Conservation (phyloP, 768 basidiomycete genomes). For the Panus rudis region DNA sequence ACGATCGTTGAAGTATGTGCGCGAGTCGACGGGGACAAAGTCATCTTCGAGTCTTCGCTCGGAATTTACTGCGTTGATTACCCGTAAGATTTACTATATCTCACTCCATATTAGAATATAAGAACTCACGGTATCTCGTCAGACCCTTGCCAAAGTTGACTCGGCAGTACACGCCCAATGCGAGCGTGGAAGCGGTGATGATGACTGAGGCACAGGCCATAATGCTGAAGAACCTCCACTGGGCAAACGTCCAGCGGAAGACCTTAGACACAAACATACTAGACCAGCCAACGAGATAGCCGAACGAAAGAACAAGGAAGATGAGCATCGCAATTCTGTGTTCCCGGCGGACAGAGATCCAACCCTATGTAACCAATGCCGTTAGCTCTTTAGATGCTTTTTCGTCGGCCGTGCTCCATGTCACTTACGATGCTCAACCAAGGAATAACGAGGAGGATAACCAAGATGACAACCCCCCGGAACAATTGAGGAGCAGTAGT, state of each 20-base stretch:
- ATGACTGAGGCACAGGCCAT: conserved; percentile 53
- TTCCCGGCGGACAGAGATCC: conserved; percentile 71
- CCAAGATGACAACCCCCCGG: conserved; percentile 46
- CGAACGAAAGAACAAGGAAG: conserved; percentile 54
- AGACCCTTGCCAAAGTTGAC: conserved; percentile 77
- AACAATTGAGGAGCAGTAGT: conserved; percentile 41
- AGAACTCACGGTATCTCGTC: conserved; percentile 50
- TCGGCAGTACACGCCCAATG: conserved; percentile 61
- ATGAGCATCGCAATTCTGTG: conserved; percentile 47
- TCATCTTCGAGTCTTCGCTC: conserved; percentile 39
- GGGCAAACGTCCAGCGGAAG: conserved; percentile 70
- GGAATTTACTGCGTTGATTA: too few relatives aligned
- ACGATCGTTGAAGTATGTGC: conserved; percentile 26
- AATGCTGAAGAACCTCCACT: conserved; percentile 69
- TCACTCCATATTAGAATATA: too few relatives aligned
- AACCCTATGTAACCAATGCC: conserved; percentile 45
- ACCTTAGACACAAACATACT: conserved; percentile 65
- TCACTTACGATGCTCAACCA: conserved; percentile 56
- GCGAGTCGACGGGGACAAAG: conserved; percentile 28
- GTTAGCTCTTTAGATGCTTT: too few relatives aligned
- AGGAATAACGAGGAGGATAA: conserved; percentile 52
- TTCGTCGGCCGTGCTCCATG: too few relatives aligned
- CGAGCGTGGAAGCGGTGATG: conserved; percentile 46
- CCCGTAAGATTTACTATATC: too few relatives aligned
- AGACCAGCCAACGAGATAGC: conserved; percentile 64